Evolutionary conservation across 805 yeast species (phyloP), one percentile per base, ranked within the genome.

Genomic region (Myxozyma sirexii): DNA sequence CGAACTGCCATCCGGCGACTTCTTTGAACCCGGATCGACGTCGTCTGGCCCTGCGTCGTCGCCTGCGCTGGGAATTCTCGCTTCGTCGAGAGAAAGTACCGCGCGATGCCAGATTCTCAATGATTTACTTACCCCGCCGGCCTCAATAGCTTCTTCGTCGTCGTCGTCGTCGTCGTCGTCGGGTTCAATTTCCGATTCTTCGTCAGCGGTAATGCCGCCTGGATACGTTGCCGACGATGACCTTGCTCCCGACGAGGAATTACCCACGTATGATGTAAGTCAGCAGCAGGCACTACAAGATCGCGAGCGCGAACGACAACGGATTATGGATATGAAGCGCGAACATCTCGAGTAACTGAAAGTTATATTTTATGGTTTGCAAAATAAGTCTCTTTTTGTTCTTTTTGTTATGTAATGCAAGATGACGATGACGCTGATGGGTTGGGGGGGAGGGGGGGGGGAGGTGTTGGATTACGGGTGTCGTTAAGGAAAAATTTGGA

Each of bases 211-310:
- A 2, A 13, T 31, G 24, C 50, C 50, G 10, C 50, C 50, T 1
- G 53, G 21, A 6, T 35, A 35, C 24, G 44, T 29, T 10, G 19
- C 45, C 3, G 56, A 57, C 3, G 45, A 7, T 29, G 56, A 49
- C 10, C 13, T 13, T 17, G 23, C 7, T 23, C 17, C 38, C 15
- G 64, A 52, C 17, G 61, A 56, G 19, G 61, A 51, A 37, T 46
- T 60, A 35, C 64, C 64, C 12, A 56, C 64, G 6, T 60, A 60
- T 35, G 64, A 41, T 19, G 61, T 44, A 31, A 35, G 53, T 21
- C 64, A 60, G 52, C 64, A 60, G 35, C 50, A 52, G 50, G 63
- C 63, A 17, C 27, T 43, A 12, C 46, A 24, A 31, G 15, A 33
- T 13, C 49, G 60, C 21, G 57, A 52, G 27, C 54, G 56, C n/a